Conservation (phyloP, 2,329 filamentous ascomycete genomes). For the Fusarium sp. region DNA sequence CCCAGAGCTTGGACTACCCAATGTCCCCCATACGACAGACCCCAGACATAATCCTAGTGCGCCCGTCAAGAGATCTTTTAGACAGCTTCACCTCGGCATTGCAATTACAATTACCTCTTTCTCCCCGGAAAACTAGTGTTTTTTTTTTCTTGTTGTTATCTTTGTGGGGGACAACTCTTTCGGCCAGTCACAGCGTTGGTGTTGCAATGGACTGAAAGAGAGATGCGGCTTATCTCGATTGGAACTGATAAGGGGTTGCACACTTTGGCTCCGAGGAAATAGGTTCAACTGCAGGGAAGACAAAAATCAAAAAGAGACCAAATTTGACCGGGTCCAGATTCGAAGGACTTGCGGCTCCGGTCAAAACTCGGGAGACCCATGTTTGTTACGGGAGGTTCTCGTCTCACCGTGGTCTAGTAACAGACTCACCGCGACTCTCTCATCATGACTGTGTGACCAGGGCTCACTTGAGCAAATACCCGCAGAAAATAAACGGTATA, state of each 20-base stretch:
- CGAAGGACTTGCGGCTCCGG: not conserved
- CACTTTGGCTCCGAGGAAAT: constrained; percentile 29
- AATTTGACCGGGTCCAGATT: not conserved
- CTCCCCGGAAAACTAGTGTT: not conserved
- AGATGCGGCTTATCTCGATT: constrained; percentile 27
- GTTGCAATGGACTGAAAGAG: constrained; percentile 15
- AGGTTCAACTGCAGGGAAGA: constrained; percentile 10
- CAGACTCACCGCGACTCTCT: constrained; percentile 16
- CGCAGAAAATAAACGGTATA: constrained; percentile 4
- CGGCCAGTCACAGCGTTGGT: constrained; percentile 15
- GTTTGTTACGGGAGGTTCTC: not conserved
- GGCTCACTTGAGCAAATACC: constrained; percentile 7
- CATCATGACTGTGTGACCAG: too few species aligned
- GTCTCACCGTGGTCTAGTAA: not conserved
- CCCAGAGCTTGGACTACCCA: not conserved
- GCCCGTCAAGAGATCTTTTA: constrained; percentile 13
- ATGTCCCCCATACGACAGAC: not conserved
- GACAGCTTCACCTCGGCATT: constrained; percentile 5
- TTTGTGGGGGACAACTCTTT: constrained; percentile 11
- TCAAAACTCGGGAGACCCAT: not conserved
- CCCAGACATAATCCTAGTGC: not conserved
- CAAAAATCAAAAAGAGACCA: not conserved
- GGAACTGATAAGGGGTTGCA: constrained; percentile 14
- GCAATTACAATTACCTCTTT: not conserved
- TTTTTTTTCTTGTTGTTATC: constrained; percentile 12